Conservation (phyloP, 495 filamentous ascomycete genomes). For the Xanthoparmelia taractica region DNA sequence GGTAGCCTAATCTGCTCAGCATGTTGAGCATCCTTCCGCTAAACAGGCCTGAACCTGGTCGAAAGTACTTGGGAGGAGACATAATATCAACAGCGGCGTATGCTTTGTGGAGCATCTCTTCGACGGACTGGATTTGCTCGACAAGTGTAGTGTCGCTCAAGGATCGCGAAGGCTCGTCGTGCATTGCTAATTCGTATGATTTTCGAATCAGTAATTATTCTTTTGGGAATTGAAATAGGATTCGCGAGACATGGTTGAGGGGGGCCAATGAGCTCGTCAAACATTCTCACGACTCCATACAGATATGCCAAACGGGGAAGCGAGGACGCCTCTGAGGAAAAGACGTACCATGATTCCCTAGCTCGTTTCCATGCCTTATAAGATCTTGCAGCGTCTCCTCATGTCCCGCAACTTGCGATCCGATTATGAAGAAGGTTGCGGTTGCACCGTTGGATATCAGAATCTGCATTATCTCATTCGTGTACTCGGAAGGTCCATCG, state of each 20-base stretch:
- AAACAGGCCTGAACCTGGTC: slow-evolving; percentile 77
- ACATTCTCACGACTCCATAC: too few relatives aligned
- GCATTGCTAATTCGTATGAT: too few relatives aligned
- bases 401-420: slow-evolving; percentile 57
- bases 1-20: slow-evolving; percentile 49
- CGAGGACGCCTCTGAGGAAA: too few relatives aligned
- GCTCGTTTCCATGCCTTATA: slow-evolving; percentile 57
- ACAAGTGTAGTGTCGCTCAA: slow-evolving; percentile 33
- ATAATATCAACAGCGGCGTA: slow-evolving; percentile 39
- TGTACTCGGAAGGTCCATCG: slow-evolving; percentile 69
- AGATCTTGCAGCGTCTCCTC: slow-evolving; percentile 53
- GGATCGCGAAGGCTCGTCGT: slow-evolving; percentile 61
- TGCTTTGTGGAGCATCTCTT: slow-evolving; percentile 44
- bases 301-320: too few relatives aligned
- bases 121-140: slow-evolving; percentile 37
- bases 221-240: too few relatives aligned
- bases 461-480: slow-evolving; percentile 57
- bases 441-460: slow-evolving; percentile 50
- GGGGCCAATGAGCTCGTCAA: too few relatives aligned
- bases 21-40: slow-evolving; percentile 54
- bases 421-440: slow-evolving; percentile 77
- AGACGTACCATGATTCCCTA: slow-evolving; percentile 83
- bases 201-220: too few relatives aligned
- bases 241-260: too few relatives aligned
- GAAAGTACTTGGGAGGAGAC: slow-evolving; percentile 54